A percentile compares a stretch with the other conserved stretches of the same genome.
These are phyloP conservation scores for Lactarius pseudohatsudake DNA, from an alignment of 768 basidiomycete species.

Conservation along the genomic window DNA sequence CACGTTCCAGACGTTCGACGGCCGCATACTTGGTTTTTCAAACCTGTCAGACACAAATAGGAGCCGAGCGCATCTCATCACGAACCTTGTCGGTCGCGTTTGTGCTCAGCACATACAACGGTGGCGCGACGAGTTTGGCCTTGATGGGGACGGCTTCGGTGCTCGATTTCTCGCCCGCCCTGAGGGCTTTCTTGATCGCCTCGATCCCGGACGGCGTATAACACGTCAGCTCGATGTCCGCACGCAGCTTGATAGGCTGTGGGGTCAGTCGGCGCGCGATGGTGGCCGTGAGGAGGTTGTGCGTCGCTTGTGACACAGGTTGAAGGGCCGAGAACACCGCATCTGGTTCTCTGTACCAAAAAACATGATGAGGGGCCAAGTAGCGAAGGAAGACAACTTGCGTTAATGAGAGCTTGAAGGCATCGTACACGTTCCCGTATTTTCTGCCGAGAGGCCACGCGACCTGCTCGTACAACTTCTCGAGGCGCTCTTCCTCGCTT, in stretches of 20 bases:
- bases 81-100: constrained; percentile 94
- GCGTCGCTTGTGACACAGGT: constrained; percentile 55
- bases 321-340: constrained; percentile 76
- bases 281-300: constrained; percentile 67
- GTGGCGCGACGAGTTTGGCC: constrained; percentile 94
- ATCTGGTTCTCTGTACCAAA: constrained; percentile 59
- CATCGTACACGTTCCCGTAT: constrained; percentile 96
- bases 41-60: constrained; percentile 2
- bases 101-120: constrained; percentile 91
- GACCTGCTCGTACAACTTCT: constrained; percentile 85
- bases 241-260: constrained; percentile 97
- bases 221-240: constrained; percentile 96
- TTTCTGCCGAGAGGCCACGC: constrained; percentile 91
- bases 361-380: constrained; percentile 17
- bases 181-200: constrained; percentile 90
- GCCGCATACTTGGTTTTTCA: constrained; percentile 67
- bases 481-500: constrained; percentile 78
- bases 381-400: constrained; percentile 42
- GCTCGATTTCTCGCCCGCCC: constrained; percentile 84
- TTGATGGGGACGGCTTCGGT: constrained; percentile 93
- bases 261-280: constrained; percentile 96
- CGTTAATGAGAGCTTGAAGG: constrained; percentile 96
- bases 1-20: constrained; percentile 89
- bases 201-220: constrained; percentile 95
- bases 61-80: neutral